Evolutionary conservation across 208 protist genomes (phyloP).

Genomic region (Endotrypanum monterogeii): DNA sequence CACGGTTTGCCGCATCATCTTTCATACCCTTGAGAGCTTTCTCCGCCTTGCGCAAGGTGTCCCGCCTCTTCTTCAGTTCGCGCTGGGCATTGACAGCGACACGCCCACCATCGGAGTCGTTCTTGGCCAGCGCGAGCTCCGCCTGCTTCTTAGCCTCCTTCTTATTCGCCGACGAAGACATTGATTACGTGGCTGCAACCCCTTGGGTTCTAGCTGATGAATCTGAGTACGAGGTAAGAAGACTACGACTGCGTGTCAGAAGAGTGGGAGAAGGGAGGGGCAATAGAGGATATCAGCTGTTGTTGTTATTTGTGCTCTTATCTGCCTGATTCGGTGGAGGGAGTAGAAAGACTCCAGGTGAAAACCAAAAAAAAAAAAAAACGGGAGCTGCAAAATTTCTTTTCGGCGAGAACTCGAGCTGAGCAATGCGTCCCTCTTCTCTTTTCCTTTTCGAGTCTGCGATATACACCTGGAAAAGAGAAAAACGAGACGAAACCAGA

Average conservation of each 20-base stretch:
- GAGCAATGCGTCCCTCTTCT: neutral
- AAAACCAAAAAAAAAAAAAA: neutral
- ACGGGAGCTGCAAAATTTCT: neutral
- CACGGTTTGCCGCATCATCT: neutral
- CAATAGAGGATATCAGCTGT: neutral
- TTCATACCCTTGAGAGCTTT: slow-evolving; percentile 50
- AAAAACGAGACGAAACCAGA: neutral
- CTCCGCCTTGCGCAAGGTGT: slow-evolving; percentile 45
- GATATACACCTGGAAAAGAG: neutral
- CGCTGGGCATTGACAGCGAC: slow-evolving; percentile 48
- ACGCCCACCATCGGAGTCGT: slow-evolving; percentile 39
- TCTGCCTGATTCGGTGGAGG: neutral
- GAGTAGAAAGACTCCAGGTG: no score
- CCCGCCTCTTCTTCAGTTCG: slow-evolving; percentile 68
- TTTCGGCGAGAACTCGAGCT: neutral
- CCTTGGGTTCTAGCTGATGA: neutral
- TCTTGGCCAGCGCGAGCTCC: slow-evolving; percentile 34
- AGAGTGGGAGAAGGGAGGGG: neutral
- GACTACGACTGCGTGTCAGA: neutral
- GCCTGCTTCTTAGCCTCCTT: slow-evolving; percentile 36
- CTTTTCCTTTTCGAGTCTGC: neutral
- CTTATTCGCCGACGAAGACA: slow-evolving; percentile 1
- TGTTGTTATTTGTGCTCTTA: neutral
- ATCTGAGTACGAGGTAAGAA: neutral
- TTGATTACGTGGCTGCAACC: neutral